A percentile compares a stretch with the other conserved stretches of the same genome.
These are phyloP conservation scores for Colletotrichum tabaci DNA, from an alignment of 2,329 filamentous ascomycete species.

Conservation along the genomic window DNA sequence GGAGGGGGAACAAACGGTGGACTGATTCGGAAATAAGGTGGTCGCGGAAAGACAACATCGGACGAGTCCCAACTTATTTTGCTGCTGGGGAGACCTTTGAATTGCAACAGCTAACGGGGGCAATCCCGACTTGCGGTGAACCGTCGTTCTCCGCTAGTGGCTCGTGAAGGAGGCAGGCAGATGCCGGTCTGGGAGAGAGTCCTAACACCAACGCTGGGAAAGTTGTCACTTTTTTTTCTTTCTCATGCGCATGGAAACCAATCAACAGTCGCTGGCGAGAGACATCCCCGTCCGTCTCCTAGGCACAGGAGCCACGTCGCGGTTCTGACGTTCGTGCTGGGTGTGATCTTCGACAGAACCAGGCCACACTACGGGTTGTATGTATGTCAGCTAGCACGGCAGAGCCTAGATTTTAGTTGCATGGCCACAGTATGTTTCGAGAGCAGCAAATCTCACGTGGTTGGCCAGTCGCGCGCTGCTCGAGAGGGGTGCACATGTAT, in stretches of 20 bases:
- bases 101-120: slow-evolving; percentile 18
- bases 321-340: slow-evolving; percentile 13
- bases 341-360: background rate
- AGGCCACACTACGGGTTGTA: too few species aligned
- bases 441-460: slow-evolving; percentile 19
- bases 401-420: slow-evolving; percentile 5
- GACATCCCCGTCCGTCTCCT: slow-evolving; percentile 8
- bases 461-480: slow-evolving; percentile 21
- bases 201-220: background rate
- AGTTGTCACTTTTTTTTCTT: slow-evolving; percentile 14
- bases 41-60: slow-evolving; percentile 19
- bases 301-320: slow-evolving; percentile 30
- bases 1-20: background rate
- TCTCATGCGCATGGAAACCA: slow-evolving; percentile 37
- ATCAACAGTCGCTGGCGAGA: slow-evolving; percentile 10
- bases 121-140: slow-evolving; percentile 35
- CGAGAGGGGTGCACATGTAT: slow-evolving; percentile 28
- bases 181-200: slow-evolving; percentile 21
- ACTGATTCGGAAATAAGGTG: slow-evolving; percentile 39
- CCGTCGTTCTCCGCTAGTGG: slow-evolving; percentile 23
- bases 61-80: slow-evolving; percentile 33
- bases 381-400: background rate
- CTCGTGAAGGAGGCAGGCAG: slow-evolving; percentile 20
- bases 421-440: slow-evolving; percentile 24
- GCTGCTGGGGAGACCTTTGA: slow-evolving; percentile 10